Evolutionary conservation across 2,329 filamentous ascomycete genomes (phyloP), one percentile per base, ranked within the genome.

Genomic region (Chrysoporthe cubensis): DNA sequence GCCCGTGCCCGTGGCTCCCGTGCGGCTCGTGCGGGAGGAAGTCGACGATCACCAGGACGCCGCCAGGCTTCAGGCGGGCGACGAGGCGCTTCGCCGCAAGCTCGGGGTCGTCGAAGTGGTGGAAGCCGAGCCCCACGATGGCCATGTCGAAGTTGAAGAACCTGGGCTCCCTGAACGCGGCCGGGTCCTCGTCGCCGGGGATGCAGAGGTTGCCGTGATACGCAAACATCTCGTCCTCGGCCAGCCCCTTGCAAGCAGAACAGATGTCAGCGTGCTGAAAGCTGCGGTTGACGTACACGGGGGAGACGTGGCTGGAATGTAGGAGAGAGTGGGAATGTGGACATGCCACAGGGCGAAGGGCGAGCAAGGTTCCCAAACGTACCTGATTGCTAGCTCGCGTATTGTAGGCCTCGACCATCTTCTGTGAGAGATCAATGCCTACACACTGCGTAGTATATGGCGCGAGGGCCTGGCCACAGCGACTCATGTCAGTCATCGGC

Each of bases 381-480:
- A 85, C 84, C 77, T 88, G 83, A 69, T 85, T 84, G 46, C 78
- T 75, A 26, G 87, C 88, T 37, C 85, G 82, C 13, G 80, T 78
- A 75, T 93, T 94, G 80, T 90, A 94, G 7, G 83, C 81, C 0
- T 81, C 79, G 5, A 92, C 85, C 91, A 94, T 94, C 69, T 87
- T 87, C 70, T 88, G 84, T 0, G 90, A 90, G 66, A 93, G 79
- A 74, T 94, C 91, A 57, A 94, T 83, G 54, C 90, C 91, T 18
- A 90, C 79, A 60, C 87, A 87, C 71, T 89, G 83, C 1, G 86
- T 88, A 2, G 88, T 84, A 72, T 87, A 89, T 2, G 88, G 87
- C 1, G 84, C 85, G 16, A 91, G 81, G 16, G 87, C 82, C 86
- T 90, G 69, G 14, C 8, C 32, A 11, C 6, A 16, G 21, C 40